Base-by-base conservation (phyloP, 805 yeast genomes). In the Jamesozyma rosinii region DNA sequence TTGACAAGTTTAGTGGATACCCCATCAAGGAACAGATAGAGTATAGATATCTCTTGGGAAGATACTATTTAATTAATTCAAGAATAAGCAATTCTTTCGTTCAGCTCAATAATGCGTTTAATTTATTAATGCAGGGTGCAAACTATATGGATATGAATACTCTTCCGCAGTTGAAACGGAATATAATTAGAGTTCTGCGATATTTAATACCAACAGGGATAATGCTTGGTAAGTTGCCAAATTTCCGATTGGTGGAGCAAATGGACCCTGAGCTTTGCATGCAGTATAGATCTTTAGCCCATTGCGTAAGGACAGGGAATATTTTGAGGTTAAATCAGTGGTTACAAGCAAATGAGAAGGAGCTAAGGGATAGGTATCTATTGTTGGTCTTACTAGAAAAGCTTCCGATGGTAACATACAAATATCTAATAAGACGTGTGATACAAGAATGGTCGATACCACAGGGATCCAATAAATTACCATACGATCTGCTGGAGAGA, bases 51-150 rank as follows among this genome's bases (percentile, higher is more conserved):
- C 70, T 74, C 45, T 61, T 78, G 29, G 79, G 81, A 3, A 67
- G 76, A 36, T 81, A 74, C 51, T 77, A 76, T 50, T 51, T 79
- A 46, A 61, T 72, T 18, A 74, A 77, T 48, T 67, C 71, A 44
- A 76, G 76, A 49, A 61, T 79, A 15, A 63, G 67, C 3, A 72
- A 73, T 43, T 72, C 80, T 3, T 75, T 68, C 50, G 59, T 61
- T 27, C 83, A 81, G 54, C 63, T 82, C 30, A 52, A 58, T n/a
- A 75, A 78, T 76, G 74, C 84, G 33, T 74, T 72, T 38, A 45
- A 51, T 3, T 61, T 68, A 36, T 64, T 60, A 20, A 29, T 46
- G 13, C 27, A 74, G 40, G 68, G 69, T 0, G 34, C 56, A 3
- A 40, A 50, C 13, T 24, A 38, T 13, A 32, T 42, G 9, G 38